Percentiles rank a stretch among this genome's conserved stretches.
Evolutionary conservation across 306 rosid genomes (phyloP).

Genomic region (Lupinus albus): DNA sequence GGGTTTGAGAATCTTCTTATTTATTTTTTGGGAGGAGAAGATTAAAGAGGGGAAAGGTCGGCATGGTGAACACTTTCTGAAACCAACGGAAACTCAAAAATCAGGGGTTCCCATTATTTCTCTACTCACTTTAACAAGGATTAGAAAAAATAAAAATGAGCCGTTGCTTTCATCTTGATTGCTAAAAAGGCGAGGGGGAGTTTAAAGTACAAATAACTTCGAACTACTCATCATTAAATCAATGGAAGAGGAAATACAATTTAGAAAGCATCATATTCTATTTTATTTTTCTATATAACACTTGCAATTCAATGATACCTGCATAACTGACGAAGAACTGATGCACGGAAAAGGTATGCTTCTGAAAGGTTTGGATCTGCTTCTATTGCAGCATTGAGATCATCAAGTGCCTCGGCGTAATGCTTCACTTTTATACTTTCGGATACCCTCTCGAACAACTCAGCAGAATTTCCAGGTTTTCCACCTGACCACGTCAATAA

Average conservation of each 20-base stretch:
- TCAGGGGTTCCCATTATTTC: conserved; percentile 12
- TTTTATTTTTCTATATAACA: conserved; percentile 1
- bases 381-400: conserved; percentile 94
- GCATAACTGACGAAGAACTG: conserved; percentile 89
- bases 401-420: conserved; percentile 88
- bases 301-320: conserved; percentile 57
- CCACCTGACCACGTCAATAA: conserved; percentile 53
- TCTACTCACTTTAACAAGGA: conserved; percentile 24
- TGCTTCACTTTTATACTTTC: conserved; percentile 78
- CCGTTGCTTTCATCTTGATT: conserved; percentile 24
- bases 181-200: neutral
- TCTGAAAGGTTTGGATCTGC: conserved; percentile 88
- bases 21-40: conserved; percentile 25
- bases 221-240: conserved; percentile 2
- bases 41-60: conserved; percentile 28
- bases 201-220: conserved; percentile 1
- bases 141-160: neutral
- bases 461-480: conserved; percentile 73
- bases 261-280: neutral
- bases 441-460: conserved; percentile 77
- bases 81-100: conserved; percentile 26
- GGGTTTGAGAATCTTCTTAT: conserved; percentile 51
- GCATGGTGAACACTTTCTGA: conserved; percentile 32
- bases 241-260: conserved; percentile 17
- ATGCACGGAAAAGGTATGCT: conserved; percentile 82